Base-by-base conservation (phyloP, 225 moss, liverwort and hornwort genomes). In the Lunularia cruciata region DNA sequence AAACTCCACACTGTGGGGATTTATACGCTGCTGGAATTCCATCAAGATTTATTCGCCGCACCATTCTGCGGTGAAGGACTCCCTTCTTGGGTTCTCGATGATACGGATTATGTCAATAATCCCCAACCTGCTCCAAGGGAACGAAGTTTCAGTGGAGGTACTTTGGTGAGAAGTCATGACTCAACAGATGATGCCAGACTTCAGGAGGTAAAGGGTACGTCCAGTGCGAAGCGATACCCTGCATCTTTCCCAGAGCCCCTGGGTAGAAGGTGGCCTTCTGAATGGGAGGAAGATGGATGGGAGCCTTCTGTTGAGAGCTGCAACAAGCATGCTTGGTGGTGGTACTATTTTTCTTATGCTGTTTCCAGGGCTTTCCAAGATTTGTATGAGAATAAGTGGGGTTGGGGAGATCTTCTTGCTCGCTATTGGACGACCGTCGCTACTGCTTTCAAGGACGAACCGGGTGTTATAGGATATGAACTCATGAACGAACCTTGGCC, bases 401-500 rank as follows among this genome's bases (percentile, higher is more conserved):
- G 88, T 11, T 84, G 77, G 84, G 71, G 67, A 43, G 81, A 84
- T 60, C 63, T 78, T 13, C 68, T 79, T 46, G 67, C 77, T 39
- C 81, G 72, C 26, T 81, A 80, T 30, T 84, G 84, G 84, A 69
- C 19, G 20, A 65, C 74, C 23, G 86, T 93, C 8, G 88, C 86
- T 12, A 48, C 49, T 35, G 73, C 79, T 10, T 90, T 90, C 26
- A 68, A 75, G 37, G 73, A 86, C 57, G 82, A 90, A 48, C 78
- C 80, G n/a, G 88, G 90, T 1, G 73, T 93, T 12, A 62, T 93
- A 30, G 92, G 90, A 15, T 93, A 88, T 19, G 92, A 90, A 78
- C 79, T 93, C 43, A 93, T 93, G 46, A 93, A 93, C 36, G 92
- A 93, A 47, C 92, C 92, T 7, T 93, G 90, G 90, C 85, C 85